Evolutionary conservation across 2,329 filamentous ascomycete species (phyloP).

Genomic region (Truncatella angustata): DNA sequence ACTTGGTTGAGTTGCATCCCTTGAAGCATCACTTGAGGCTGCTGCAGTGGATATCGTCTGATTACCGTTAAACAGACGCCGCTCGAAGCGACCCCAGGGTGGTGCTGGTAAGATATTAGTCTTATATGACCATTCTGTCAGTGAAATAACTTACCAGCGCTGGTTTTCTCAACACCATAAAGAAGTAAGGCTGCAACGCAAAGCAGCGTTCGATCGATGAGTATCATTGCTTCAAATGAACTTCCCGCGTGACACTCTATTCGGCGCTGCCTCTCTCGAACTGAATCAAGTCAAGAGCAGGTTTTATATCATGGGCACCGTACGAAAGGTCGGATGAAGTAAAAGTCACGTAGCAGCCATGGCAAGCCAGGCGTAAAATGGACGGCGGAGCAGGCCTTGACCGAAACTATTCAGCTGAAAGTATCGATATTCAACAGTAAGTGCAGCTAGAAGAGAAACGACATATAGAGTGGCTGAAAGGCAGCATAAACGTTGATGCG

Average conservation of each 20-base stretch:
- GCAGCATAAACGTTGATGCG: not conserved
- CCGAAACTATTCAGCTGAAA: not conserved
- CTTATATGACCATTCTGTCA: not conserved
- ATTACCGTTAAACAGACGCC: not conserved
- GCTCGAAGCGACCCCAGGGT: conserved; percentile 1
- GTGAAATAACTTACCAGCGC: conserved; percentile 17
- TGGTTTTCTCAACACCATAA: conserved; percentile 17
- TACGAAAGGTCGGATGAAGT: too few species aligned
- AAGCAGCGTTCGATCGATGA: conserved; percentile 16
- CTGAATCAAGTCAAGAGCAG: conserved; percentile 7
- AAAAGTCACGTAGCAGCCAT: not conserved
- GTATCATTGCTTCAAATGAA: conserved; percentile 15
- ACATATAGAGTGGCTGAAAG: not conserved
- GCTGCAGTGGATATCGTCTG: not conserved
- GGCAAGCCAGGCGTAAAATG: not conserved
- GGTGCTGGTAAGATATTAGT: not conserved
- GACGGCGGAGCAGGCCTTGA: too few species aligned
- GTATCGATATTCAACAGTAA: too few species aligned
- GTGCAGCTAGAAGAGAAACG: too few species aligned
- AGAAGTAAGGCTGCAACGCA: conserved; percentile 18
- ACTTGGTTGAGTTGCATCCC: not conserved
- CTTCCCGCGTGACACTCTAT: conserved; percentile 11
- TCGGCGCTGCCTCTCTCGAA: conserved; percentile 13
- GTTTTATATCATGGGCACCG: not conserved
- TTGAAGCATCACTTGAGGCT: not conserved